A percentile compares a stretch with the other conserved stretches of the same genome.
Conservation (phyloP, 306 rosid species). For the Inga laurina region DNA sequence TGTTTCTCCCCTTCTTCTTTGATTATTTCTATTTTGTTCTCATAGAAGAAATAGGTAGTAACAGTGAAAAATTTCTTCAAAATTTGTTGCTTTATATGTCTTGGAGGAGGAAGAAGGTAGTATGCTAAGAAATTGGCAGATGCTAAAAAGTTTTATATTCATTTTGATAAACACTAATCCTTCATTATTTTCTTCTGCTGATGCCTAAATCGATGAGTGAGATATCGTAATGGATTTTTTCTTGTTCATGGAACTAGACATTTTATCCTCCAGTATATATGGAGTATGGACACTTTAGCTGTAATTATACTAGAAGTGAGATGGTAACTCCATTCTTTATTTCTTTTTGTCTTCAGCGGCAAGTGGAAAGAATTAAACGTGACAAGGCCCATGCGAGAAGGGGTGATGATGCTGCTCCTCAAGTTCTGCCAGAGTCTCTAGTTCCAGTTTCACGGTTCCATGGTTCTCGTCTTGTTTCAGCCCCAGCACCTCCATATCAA, state of each 20-base stretch:
- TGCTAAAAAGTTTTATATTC: neutral
- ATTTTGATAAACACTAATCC: neutral
- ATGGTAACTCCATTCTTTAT: neutral
- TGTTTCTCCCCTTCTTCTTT: too few relatives aligned
- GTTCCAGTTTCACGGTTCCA: conserved; percentile 76
- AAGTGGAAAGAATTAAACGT: conserved; percentile 85
- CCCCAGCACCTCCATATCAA: conserved; percentile 73
- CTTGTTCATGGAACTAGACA: conserved; percentile 8
- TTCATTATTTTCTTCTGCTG: neutral
- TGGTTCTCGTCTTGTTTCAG: conserved; percentile 97
- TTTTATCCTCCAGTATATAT: neutral
- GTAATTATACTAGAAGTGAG: conserved; percentile 5
- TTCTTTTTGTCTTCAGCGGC: conserved; percentile 54
- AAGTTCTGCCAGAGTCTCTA: conserved; percentile 68
- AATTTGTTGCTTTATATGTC: neutral
- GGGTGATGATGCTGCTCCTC: conserved; percentile 83
- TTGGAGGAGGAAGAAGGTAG: neutral
- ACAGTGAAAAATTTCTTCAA: too few relatives aligned
- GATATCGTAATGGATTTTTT: neutral
- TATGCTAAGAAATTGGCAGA: conserved; percentile 13
- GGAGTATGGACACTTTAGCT: neutral
- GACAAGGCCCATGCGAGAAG: conserved; percentile 73
- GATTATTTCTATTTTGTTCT: neutral
- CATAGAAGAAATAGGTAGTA: neutral
- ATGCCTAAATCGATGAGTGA: neutral